phyloP scores from a whole-genome alignment of 164 flowering plant species.

The Berberis vulgaris region DNA sequence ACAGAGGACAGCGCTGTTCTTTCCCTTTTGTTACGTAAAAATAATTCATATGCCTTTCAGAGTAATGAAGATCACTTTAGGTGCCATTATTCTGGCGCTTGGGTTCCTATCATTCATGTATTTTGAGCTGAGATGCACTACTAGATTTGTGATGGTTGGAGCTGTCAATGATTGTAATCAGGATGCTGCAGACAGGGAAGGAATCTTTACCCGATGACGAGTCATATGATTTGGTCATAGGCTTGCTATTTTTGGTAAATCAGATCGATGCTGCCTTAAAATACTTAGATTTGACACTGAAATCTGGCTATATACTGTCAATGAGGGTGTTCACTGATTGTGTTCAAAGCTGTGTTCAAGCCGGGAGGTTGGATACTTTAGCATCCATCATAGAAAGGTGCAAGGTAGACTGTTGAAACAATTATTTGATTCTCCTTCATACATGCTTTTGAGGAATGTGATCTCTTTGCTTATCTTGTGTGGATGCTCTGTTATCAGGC shows the following conservation, averaged over 20 bases:
- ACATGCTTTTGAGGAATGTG: too few relatives aligned
- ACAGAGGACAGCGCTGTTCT: too few relatives aligned
- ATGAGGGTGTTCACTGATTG: slow-evolving; percentile 49
- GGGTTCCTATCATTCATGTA: too few relatives aligned
- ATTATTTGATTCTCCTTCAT: too few relatives aligned
- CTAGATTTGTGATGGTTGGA: background rate
- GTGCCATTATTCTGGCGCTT: too few relatives aligned
- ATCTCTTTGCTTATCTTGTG: background rate
- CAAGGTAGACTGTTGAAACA: slow-evolving; percentile 44
- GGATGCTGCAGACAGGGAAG: slow-evolving; percentile 77
- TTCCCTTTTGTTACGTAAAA: too few relatives aligned
- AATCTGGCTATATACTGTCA: slow-evolving; percentile 64
- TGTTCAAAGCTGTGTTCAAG: slow-evolving; percentile 45
- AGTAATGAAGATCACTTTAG: too few relatives aligned
- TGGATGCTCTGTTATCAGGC: slow-evolving; percentile 32
- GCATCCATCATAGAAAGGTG: slow-evolving; percentile 77
- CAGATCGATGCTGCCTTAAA: slow-evolving; percentile 71
- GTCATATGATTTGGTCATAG: slow-evolving; percentile 62
- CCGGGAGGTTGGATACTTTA: slow-evolving; percentile 67
- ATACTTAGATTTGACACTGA: slow-evolving; percentile 58
- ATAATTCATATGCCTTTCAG: too few relatives aligned
- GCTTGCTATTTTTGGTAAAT: slow-evolving; percentile 43
- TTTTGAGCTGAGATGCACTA: too few relatives aligned
- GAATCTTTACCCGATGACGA: slow-evolving; percentile 79
- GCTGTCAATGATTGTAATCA: slow-evolving; percentile 30